Evolutionary conservation across 257 asterid genomes (phyloP).

Genomic region (Ilex asprella): DNA sequence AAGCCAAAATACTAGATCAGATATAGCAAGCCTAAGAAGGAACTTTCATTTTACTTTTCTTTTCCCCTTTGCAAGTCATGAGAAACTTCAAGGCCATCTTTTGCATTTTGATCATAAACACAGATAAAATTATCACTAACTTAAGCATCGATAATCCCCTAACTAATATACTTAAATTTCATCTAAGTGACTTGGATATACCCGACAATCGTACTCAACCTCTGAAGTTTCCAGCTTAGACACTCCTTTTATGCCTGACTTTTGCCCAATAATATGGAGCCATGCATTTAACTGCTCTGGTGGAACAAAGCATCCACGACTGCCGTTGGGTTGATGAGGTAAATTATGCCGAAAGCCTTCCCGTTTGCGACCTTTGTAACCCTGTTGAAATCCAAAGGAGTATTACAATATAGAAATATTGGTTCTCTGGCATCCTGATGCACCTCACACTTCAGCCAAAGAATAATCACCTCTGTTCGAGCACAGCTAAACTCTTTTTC

Average conservation of each 20-base stretch:
- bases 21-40: not conserved
- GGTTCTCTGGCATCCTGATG: not conserved
- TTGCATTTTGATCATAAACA: too few relatives aligned
- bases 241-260: slow-evolving; percentile 29
- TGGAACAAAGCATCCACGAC: slow-evolving; percentile 44
- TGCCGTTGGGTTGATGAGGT: slow-evolving; percentile 23
- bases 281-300: slow-evolving; percentile 72
- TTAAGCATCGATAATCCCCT: too few relatives aligned
- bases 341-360: slow-evolving; percentile 31
- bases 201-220: slow-evolving; percentile 47
- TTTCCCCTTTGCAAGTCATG: too few relatives aligned
- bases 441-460: too few relatives aligned
- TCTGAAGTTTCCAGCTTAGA: slow-evolving; percentile 27
- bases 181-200: slow-evolving; percentile 5
- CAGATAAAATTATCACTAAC: too few relatives aligned
- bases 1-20: slow-evolving; percentile 6
- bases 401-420: not conserved
- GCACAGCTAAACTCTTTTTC: slow-evolving; percentile 36
- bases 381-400: slow-evolving; percentile 29
- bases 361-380: slow-evolving; percentile 46
- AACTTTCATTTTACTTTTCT: too few relatives aligned
- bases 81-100: too few relatives aligned
- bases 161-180: too few relatives aligned
- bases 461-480: slow-evolving; percentile 45
- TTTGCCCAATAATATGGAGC: slow-evolving; percentile 47